A percentile compares a stretch with the other conserved stretches of the same genome.
These are phyloP conservation scores for Cryptococcus sp. DNA, from an alignment of 1,284 basidiomycete species.

Conservation along the genomic window DNA sequence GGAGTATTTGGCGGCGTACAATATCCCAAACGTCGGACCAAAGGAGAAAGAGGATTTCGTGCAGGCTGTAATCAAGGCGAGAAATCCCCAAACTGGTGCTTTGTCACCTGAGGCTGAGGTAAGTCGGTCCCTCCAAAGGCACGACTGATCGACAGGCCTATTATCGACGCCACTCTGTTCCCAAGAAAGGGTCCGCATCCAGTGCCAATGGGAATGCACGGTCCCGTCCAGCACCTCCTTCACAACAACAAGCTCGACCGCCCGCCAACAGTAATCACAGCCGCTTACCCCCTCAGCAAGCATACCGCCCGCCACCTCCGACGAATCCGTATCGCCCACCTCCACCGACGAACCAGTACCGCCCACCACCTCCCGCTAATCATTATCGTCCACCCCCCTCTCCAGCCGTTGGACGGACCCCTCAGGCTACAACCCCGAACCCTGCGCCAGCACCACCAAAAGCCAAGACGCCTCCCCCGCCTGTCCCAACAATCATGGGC, in stretches of 20 bases:
- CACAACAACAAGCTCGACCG: conserved; percentile 9
- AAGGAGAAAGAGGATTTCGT: conserved; percentile 46
- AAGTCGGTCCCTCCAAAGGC: conserved; percentile 2
- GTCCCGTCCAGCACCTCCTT: conserved; percentile 3
- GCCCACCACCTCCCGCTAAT: conserved; percentile 13
- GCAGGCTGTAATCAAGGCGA: conserved; percentile 36
- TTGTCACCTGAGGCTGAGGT: conserved; percentile 43
- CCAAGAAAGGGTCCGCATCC: conserved; percentile 26
- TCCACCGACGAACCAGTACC: conserved; percentile 8
- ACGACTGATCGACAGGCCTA: conserved; percentile 22
- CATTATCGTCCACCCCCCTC: conserved; percentile 13
- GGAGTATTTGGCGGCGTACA: conserved; percentile 43
- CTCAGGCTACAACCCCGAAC: conserved; percentile 5
- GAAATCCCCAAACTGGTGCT: conserved; percentile 38
- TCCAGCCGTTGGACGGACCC: conserved; percentile 3
- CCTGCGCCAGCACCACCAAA: conserved; percentile 12
- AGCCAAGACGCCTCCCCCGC: conserved; percentile 34
- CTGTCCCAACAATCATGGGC: conserved; percentile 58
- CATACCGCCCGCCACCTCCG: conserved; percentile 2
- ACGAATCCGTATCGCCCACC: neutral
- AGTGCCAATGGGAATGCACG: neutral
- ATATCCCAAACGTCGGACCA: conserved; percentile 35
- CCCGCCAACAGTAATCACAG: neutral
- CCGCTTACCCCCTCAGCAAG: neutral
- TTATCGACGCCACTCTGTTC: conserved; percentile 39